phyloP scores from a whole-genome alignment of 2,329 filamentous ascomycete species.

The Emmonsia crescens region DNA sequence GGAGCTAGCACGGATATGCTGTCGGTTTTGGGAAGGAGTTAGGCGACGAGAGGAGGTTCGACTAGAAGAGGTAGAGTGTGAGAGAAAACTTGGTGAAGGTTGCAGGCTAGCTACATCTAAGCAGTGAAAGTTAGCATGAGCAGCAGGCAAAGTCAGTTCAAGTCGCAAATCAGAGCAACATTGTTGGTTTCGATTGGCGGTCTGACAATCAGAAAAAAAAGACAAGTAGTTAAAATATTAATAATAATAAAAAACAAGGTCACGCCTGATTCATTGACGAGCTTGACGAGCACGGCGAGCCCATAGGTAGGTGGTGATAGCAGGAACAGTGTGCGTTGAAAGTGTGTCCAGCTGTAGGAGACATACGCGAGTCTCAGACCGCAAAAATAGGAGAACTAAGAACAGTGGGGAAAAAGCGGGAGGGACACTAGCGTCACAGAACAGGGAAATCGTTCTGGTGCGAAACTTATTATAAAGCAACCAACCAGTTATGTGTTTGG shows the following conservation, averaged over 20 bases:
- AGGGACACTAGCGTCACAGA: slow-evolving; percentile 4
- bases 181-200: not conserved
- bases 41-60: slow-evolving; percentile 50
- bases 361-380: not conserved
- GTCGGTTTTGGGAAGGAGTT: slow-evolving; percentile 43
- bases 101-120: slow-evolving; percentile 9
- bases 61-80: slow-evolving; percentile 51
- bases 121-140: not conserved
- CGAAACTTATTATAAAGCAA: not conserved
- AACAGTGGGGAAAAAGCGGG: slow-evolving; percentile 3
- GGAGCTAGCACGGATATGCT: slow-evolving; percentile 61
- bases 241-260: not conserved
- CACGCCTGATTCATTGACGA: slow-evolving; percentile 10
- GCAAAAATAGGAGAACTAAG: slow-evolving; percentile 1
- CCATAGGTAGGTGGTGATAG: slow-evolving; percentile 8
- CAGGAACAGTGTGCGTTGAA: slow-evolving; percentile 8
- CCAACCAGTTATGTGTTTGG: not conserved
- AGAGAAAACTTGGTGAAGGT: slow-evolving; percentile 13
- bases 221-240: not conserved
- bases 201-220: not conserved
- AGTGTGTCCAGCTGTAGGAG: slow-evolving; percentile 10
- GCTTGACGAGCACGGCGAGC: slow-evolving; percentile 4
- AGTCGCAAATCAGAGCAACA: not conserved
- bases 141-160: not conserved
- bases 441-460: not conserved